Evolutionary conservation across 1,284 basidiomycete genomes (phyloP), one percentile per base, ranked within the genome.

Genomic region (Omphalotus olearius): DNA sequence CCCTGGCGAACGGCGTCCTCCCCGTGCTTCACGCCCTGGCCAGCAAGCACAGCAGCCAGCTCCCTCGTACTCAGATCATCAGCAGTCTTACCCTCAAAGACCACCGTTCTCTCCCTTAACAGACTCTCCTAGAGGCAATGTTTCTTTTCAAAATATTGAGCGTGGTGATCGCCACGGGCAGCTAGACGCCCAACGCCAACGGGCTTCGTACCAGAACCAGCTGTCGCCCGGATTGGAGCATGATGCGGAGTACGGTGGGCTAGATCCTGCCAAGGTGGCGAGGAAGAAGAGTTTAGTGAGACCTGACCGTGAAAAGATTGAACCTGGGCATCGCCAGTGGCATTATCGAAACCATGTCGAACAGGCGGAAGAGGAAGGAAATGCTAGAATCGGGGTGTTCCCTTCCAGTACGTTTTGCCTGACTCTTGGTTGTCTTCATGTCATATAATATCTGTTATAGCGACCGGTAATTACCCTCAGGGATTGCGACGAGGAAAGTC

Each of bases 291-390:
- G 88, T 64, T 80, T 99, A 44, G 92, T 98, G 50, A 78, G 83
- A 52, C 96, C 97, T 6, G 96, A 99, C 69, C 79, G 96, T 56
- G 96, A 98, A 75, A 91, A 96, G 75, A 93, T 98, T 63, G 95
- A 98, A 65, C 94, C 95, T 7, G 85, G 85, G 45, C 94, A 98
- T 74, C 82, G 94, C 40, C 86, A 96, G 60, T 99, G 90, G 85
- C 90, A 98, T 72, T 99, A 99, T 71, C 85, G 93, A 49, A 88
- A 81, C 58, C 93, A 91, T 69, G 91, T 92, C 13, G 87, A 88
- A 17, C 85, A 91, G 64, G 79, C 93, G 67, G 84, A 88, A 65
- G 75, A 85, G 53, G 83, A 85, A 57, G 78, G 80, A 13, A 66
- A 68, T 28, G 72, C 74, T 35, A 66, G 75, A 47, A 74, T 91